These are phyloP conservation scores for Ogataea parapolymorpha DNA, from an alignment of 805 yeast genomes.

Conservation along the genomic window DNA sequence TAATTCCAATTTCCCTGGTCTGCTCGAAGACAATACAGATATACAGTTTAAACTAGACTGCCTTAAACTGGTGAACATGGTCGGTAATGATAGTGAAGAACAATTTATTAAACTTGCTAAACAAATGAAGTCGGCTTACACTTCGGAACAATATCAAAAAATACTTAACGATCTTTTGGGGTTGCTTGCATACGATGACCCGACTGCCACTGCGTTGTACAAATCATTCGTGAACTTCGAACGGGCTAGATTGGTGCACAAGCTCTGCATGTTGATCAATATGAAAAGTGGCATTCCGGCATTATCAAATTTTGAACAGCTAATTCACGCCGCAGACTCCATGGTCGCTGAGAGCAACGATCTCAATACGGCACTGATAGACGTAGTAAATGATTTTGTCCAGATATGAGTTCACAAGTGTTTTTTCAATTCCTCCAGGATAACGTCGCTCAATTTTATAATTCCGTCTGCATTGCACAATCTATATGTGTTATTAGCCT, in stretches of 20 bases:
- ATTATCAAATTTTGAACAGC: constrained; percentile 18
- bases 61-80: constrained; percentile 40
- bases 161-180: constrained; percentile 46
- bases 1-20: constrained; percentile 36
- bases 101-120: constrained; percentile 41
- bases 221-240: constrained; percentile 36
- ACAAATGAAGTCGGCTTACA: constrained; percentile 32
- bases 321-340: constrained; percentile 12
- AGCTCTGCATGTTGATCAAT: constrained; percentile 37
- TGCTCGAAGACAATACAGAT: constrained; percentile 32
- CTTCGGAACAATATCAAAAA: constrained; percentile 31
- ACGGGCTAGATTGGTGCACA: constrained; percentile 38
- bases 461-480: constrained; percentile 48
- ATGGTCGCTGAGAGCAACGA: constrained; percentile 27
- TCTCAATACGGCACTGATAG: constrained; percentile 37
- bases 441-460: constrained; percentile 48
- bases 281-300: constrained; percentile 10
- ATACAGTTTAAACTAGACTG: constrained; percentile 42
- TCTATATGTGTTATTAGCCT: constrained; percentile 58
- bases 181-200: constrained; percentile 51
- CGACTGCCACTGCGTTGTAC: constrained; percentile 36
- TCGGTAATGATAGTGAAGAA: constrained; percentile 26
- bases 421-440: constrained; percentile 38
- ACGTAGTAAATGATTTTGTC: constrained; percentile 45
- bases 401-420: constrained; percentile 21